phyloP scores from a whole-genome alignment of 805 yeast species.

The Blastobotrys parvus region DNA sequence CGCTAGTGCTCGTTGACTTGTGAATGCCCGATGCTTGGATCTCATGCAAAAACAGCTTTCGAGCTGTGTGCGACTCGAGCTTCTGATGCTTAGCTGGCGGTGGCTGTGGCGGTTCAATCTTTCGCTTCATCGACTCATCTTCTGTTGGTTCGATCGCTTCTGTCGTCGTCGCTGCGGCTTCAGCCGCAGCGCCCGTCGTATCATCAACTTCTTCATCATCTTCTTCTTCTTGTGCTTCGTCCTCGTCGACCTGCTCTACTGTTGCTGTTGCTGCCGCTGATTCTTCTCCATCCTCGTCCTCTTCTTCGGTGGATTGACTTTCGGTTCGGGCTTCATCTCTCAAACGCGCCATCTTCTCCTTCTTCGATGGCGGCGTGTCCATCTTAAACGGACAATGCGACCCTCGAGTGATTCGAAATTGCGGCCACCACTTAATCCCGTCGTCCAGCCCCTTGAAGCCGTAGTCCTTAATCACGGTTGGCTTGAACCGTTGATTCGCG shows the following conservation, averaged over 20 bases:
- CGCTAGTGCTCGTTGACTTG: constrained; percentile 34
- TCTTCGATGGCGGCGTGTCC: constrained; percentile 7
- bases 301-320: not conserved
- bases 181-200: no score
- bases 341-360: not conserved
- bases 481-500: constrained; percentile 65
- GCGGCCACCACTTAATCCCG: constrained; percentile 46
- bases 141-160: no score
- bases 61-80: no score
- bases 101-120: no score
- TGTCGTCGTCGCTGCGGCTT: constrained; percentile 47
- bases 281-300: not conserved
- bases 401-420: constrained; percentile 48
- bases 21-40: constrained; percentile 56
- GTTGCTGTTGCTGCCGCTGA: not conserved
- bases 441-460: constrained; percentile 28
- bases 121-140: no score
- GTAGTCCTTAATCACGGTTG: constrained; percentile 83
- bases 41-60: constrained; percentile 34
- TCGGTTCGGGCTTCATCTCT: not conserved
- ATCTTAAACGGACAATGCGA: constrained; percentile 80
- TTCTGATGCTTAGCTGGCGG: no score
- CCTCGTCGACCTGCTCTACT: constrained; percentile 32
- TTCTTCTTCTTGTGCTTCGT: constrained; percentile 48
- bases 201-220: constrained; percentile 36